phyloP scores from a whole-genome alignment of 23 red algal species.

The Pyropia yezoensis region DNA sequence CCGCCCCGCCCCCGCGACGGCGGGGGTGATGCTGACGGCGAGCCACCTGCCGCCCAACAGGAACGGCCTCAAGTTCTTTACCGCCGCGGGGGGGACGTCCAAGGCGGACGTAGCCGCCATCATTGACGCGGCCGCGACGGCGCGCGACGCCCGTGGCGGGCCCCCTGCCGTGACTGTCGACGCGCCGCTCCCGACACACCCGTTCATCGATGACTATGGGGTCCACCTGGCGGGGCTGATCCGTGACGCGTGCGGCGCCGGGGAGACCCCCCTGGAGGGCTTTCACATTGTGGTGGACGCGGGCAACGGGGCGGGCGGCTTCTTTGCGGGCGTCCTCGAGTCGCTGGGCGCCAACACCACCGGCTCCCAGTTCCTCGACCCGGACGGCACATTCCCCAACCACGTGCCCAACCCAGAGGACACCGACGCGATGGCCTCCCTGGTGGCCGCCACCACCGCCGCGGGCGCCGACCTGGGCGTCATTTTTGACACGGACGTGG shows the following conservation, averaged over 20 bases:
- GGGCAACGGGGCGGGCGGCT: conserved; percentile 83
- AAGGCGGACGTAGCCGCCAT: conserved; percentile 43
- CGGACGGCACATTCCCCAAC: conserved; percentile 91
- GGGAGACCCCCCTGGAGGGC: conserved; percentile 33
- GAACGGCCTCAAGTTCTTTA: conserved; percentile 94
- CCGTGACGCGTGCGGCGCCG: conserved; percentile 20
- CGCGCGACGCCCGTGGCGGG: conserved; percentile 3
- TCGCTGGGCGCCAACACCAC: conserved; percentile 52
- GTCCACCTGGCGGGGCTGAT: conserved; percentile 45
- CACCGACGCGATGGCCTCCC: conserved; percentile 50
- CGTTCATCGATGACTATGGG: conserved; percentile 56
- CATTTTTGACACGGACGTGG: conserved; percentile 87
- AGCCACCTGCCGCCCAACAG: conserved; percentile 73
- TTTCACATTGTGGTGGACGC: conserved; percentile 83
- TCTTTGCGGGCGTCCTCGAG: conserved; percentile 61
- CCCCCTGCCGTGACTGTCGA: conserved; percentile 4
- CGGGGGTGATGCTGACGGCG: conserved; percentile 78
- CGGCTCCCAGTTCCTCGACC: conserved; percentile 78
- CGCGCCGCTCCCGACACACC: too few species aligned
- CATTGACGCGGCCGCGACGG: conserved; percentile 17
- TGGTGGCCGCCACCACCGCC: conserved; percentile 21
- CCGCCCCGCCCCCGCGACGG: conserved; percentile 11
- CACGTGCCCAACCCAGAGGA: conserved; percentile 90
- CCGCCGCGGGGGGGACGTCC: conserved; percentile 34
- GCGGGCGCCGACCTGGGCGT: conserved; percentile 66